Base-by-base conservation (phyloP, 1,284 basidiomycete species). In the Trametes polyzona region DNA sequence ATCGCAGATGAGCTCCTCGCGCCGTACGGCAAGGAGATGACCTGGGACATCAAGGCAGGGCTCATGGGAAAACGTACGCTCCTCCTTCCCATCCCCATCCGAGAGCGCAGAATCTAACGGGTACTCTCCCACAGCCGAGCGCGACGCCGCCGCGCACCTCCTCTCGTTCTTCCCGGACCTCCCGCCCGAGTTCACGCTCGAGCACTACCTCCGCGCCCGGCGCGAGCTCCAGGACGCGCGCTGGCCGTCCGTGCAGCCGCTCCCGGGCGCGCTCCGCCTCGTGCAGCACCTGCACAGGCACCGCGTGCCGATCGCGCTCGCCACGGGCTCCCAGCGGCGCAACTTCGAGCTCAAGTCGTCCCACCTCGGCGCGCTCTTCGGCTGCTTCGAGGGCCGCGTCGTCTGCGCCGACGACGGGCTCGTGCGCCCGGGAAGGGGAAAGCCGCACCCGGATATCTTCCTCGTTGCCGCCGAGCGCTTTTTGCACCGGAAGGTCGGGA, bases 31-130 rank as follows among this genome's bases (percentile, higher is more conserved):
- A 85, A 83, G 58, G 74, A 82, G 63, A 90, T 92, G 88, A 88
- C 88, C 8, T 92, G 90, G 89, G 86, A 90, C 53, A 90, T 92
- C 58, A 93, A 93, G 68, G 86, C 88, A 19, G 87, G 87, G 0
- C 82, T 88, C 52, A 93, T 93, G 90, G 90, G 91, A 49, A 90
- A 88, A 78, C 83, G 90, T 90, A 62, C 61, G 85, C 74, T 35
- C 42, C n/a, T n/a, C n/a, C n/a, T n/a, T n/a, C 36, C 37, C n/a
- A n/a, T 23, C 29, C 30, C 21, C 39, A 35, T 37, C 7, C 53
- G 17, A 3, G 24, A 1, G 7, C 7, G 1, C 24, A 32, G 51
- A 32, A n/a, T 19, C 3, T 35, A 14, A 27, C 29, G 23, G 21
- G 16, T 4, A 19, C n/a, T 53, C 23, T n/a, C 23, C 7, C 49